A percentile compares a stretch with the other conserved stretches of the same genome.
Conservation (phyloP, 2,329 filamentous ascomycete species). For the Proliferodiscus dingleyae region DNA sequence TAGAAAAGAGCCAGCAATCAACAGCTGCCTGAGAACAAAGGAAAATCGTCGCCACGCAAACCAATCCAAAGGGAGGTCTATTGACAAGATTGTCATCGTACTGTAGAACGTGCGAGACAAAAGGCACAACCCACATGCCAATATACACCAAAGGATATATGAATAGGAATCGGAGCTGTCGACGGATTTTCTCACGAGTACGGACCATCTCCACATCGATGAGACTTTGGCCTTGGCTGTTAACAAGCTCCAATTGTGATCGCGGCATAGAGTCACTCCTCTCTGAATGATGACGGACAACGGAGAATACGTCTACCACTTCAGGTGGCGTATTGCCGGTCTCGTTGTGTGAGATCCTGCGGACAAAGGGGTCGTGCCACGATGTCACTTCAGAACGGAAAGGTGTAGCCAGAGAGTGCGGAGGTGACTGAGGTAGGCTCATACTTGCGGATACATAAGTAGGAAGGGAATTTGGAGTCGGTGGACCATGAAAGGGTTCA, state of each 20-base stretch:
- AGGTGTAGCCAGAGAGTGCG: slow-evolving; percentile 2
- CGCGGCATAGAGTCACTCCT: slow-evolving; percentile 11
- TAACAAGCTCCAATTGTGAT: slow-evolving; percentile 23
- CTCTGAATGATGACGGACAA: slow-evolving; percentile 19
- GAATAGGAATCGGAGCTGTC: slow-evolving; percentile 68
- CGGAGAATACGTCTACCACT: slow-evolving; percentile 20
- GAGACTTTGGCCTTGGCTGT: slow-evolving; percentile 27
- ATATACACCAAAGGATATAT: slow-evolving; percentile 73
- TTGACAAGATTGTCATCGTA: slow-evolving; percentile 49
- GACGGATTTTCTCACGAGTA: slow-evolving; percentile 51
- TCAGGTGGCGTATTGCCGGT: slow-evolving; percentile 15
- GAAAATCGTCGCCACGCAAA: slow-evolving; percentile 50
- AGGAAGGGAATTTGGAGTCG: slow-evolving; percentile 5
- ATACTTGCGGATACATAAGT: neutral
- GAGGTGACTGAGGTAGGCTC: slow-evolving; percentile 1
- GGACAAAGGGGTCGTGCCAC: slow-evolving; percentile 19
- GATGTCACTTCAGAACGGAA: slow-evolving; percentile 15
- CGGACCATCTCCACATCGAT: slow-evolving; percentile 34
- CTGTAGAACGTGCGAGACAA: slow-evolving; percentile 57
- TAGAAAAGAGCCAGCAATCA: slow-evolving; percentile 63
- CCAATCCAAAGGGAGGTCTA: slow-evolving; percentile 52
- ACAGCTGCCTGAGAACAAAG: slow-evolving; percentile 62
- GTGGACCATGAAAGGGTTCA: slow-evolving; percentile 19
- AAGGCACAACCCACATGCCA: slow-evolving; percentile 67
- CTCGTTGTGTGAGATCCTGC: slow-evolving; percentile 15